These are phyloP conservation scores for Forsythia suspensa DNA, from an alignment of 257 asterid species.

Conservation along the genomic window DNA sequence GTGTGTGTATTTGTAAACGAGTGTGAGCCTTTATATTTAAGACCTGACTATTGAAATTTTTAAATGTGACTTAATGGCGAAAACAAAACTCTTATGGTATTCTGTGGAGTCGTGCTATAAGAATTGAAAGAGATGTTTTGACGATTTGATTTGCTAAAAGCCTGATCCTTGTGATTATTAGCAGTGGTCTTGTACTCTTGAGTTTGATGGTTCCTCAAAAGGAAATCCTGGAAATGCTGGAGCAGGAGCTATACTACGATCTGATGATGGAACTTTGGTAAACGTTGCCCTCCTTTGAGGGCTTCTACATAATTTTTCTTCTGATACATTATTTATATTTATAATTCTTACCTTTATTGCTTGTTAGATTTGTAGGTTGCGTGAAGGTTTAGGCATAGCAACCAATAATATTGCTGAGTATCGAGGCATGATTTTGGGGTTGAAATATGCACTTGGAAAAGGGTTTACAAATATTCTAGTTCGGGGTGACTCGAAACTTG, in stretches of 20 bases:
- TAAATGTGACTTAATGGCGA: slow-evolving; percentile 1
- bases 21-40: neutral
- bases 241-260: slow-evolving; percentile 87
- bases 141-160: slow-evolving; percentile 6
- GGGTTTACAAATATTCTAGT: slow-evolving; percentile 88
- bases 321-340: slow-evolving; percentile 1
- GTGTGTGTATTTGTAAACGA: slow-evolving; percentile 1
- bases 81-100: neutral
- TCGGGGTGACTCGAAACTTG: slow-evolving; percentile 97
- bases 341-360: slow-evolving; percentile 26
- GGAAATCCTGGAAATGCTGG: slow-evolving; percentile 99
- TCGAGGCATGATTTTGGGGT: slow-evolving; percentile 86
- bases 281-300: slow-evolving; percentile 14
- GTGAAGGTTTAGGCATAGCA: slow-evolving; percentile 94
- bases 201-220: slow-evolving; percentile 96
- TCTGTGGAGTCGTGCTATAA: neutral
- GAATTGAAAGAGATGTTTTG: slow-evolving; percentile 12
- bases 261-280: slow-evolving; percentile 90
- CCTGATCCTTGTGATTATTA: slow-evolving; percentile 21
- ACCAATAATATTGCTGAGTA: slow-evolving; percentile 95
- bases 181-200: slow-evolving; percentile 83
- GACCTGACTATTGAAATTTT: neutral
- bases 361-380: slow-evolving; percentile 75
- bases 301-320: neutral
- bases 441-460: slow-evolving; percentile 73